phyloP scores from a whole-genome alignment of 2,329 filamentous ascomycete genomes.

The Penicillium sp. region DNA sequence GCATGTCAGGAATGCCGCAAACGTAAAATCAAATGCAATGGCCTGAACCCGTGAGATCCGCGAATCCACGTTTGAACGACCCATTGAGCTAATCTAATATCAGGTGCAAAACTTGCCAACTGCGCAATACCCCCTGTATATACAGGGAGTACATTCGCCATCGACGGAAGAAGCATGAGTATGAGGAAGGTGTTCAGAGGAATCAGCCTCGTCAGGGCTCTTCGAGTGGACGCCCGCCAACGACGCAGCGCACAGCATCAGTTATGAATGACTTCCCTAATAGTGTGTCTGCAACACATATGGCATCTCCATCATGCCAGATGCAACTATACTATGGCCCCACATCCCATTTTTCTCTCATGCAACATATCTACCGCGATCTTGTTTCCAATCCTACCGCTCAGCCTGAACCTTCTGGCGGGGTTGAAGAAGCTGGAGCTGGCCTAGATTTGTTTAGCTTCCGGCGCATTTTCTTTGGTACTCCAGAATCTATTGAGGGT shows the following conservation, averaged over 20 bases:
- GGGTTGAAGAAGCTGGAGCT: constrained; percentile 39
- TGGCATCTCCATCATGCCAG: constrained; percentile 46
- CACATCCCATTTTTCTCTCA: constrained; percentile 49
- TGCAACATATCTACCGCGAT: constrained; percentile 41
- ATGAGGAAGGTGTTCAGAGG: constrained; percentile 15
- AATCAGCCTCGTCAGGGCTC: constrained; percentile 14
- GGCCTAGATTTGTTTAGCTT: constrained; percentile 42
- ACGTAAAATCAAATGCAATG: constrained; percentile 45
- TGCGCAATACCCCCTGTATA: constrained; percentile 34
- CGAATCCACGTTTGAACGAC: background rate
- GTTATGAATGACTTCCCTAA: constrained; percentile 37
- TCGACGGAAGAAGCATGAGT: constrained; percentile 35
- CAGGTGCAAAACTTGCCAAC: constrained; percentile 39
- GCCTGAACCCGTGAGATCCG: constrained; percentile 33
- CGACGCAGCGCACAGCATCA: constrained; percentile 19
- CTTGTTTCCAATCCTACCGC: constrained; percentile 25
- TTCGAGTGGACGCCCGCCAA: constrained; percentile 14
- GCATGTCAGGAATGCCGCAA: constrained; percentile 45
- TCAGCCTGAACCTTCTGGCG: constrained; percentile 26
- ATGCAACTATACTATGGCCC: constrained; percentile 51
- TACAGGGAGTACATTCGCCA: constrained; percentile 40
- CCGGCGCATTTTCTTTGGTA: constrained; percentile 42
- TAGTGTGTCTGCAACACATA: constrained; percentile 50
- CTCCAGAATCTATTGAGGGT: constrained; percentile 38
- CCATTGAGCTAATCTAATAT: background rate